Evolutionary conservation across 208 protist genomes (phyloP), one percentile per base, ranked within the genome.

Genomic region (Leishmania arabica): DNA sequence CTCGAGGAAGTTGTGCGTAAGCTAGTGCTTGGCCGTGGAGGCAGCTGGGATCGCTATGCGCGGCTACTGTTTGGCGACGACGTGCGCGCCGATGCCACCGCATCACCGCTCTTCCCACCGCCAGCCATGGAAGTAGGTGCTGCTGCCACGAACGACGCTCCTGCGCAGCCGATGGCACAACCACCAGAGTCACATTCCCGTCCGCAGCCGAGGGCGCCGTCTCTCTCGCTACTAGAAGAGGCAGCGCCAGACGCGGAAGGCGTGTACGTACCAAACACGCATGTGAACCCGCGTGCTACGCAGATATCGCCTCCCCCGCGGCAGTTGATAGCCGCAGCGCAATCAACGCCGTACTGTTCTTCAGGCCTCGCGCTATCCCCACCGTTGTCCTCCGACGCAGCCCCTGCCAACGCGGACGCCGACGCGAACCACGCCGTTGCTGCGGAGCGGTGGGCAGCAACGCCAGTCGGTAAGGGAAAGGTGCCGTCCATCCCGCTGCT

Each of bases 21-120:
- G 31, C 53, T 85, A 17, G 82, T 85, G 72, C 82, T 85, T 40
- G 82, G 82, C 64, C 82, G 82, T 13, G 82, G 82, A 40, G 82
- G 82, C 17, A 13, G 45, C 4, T 66, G 69, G 82, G 5, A 11
- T 56, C 73, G 11, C 45, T 85, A 82, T 51, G 72, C 77, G 7
- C 21, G 17, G 71, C 37, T 85, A 34, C 34, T 85, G 8, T 85
- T 77, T 37, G 82, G 73, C 9, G 58, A 69, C 27, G 75, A 68
- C 45, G 74, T 66, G 27, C 58, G 42, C 69, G 19, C 15, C 72
- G 53, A 45, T 51, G 11, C 37, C 37, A 45, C 56, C 47, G 37
- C 45, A 68, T 31, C 62, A 15, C 31, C 9, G 53, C 17, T 3
- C 21, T 66, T 4, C 6, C 75, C 56, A 37, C 56, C 75, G 0